Conservation (phyloP, 495 filamentous ascomycete species). For the Penicillium mononematosum region DNA sequence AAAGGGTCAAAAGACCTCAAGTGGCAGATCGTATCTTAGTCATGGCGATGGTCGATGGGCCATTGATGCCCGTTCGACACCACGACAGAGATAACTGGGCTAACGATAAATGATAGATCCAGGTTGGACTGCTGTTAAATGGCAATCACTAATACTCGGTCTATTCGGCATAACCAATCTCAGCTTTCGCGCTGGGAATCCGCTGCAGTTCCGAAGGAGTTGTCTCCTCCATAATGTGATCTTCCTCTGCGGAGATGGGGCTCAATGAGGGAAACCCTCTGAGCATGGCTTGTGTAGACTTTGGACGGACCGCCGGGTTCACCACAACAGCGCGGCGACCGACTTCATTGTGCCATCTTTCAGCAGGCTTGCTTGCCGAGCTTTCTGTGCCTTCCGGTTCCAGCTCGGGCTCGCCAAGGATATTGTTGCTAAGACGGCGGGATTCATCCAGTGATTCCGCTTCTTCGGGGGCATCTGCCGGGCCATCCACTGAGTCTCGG, state of each 20-base stretch:
- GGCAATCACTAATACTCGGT: slow-evolving; percentile 3
- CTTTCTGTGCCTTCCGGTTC: slow-evolving; percentile 25
- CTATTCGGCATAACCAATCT: slow-evolving; percentile 53
- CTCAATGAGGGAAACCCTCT: slow-evolving; percentile 53
- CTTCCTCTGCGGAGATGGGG: slow-evolving; percentile 45
- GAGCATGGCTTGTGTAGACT: slow-evolving; percentile 67
- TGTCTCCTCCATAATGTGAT: slow-evolving; percentile 39
- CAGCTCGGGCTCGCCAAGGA: slow-evolving; percentile 34
- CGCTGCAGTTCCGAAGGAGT: slow-evolving; percentile 49
- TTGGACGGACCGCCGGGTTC: slow-evolving; percentile 49
- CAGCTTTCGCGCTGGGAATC: slow-evolving; percentile 64
- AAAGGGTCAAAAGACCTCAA: slow-evolving; percentile 28
- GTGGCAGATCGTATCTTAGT: slow-evolving; percentile 29
- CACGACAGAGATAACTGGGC: slow-evolving; percentile 5
- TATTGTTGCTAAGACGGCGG: slow-evolving; percentile 39
- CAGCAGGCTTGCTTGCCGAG: slow-evolving; percentile 30
- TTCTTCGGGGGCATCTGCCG: slow-evolving; percentile 29
- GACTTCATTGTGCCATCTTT: slow-evolving; percentile 54
- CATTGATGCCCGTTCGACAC: slow-evolving; percentile 4
- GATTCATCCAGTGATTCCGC: slow-evolving; percentile 24
- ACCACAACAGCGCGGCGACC: slow-evolving; percentile 53
- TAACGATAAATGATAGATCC: slow-evolving; percentile 4
- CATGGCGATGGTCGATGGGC: slow-evolving; percentile 10
- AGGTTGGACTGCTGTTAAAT: neutral
- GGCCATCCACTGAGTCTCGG: slow-evolving; percentile 12